A percentile compares a stretch with the other conserved stretches of the same genome.
Conservation (phyloP, 495 filamentous ascomycete species). For the Aspergillus funiculosus region DNA sequence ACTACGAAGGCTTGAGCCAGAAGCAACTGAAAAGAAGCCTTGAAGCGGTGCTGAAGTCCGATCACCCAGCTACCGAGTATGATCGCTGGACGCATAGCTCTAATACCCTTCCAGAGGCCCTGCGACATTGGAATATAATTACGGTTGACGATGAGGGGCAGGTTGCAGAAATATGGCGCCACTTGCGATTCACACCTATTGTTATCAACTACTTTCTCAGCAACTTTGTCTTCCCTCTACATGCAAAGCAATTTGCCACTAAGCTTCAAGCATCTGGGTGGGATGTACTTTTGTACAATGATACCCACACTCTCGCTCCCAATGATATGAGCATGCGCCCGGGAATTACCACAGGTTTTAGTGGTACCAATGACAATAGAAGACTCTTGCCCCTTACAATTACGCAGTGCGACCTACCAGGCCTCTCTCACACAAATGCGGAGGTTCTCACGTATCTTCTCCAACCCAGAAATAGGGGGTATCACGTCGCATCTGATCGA, state of each 20-base stretch:
- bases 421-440: conserved; percentile 58
- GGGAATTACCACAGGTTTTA: conserved; percentile 58
- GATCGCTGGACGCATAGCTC: conserved; percentile 43
- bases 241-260: conserved; percentile 54
- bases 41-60: conserved; percentile 44
- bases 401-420: conserved; percentile 49
- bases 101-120: conserved; percentile 27
- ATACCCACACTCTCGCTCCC: background rate
- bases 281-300: conserved; percentile 45
- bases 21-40: conserved; percentile 47
- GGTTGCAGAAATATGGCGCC: conserved; percentile 42
- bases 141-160: conserved; percentile 51
- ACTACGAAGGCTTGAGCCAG: conserved; percentile 55
- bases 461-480: conserved; percentile 14
- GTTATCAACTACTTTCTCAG: conserved; percentile 58
- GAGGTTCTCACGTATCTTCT: conserved; percentile 55
- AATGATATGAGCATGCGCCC: conserved; percentile 19
- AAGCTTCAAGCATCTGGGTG: conserved; percentile 64
- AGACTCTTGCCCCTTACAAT: conserved; percentile 53
- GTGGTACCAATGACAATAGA: conserved; percentile 64
- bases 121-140: conserved; percentile 48
- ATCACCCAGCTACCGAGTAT: conserved; percentile 53
- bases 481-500: background rate
- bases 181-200: conserved; percentile 42
- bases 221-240: conserved; percentile 55